Conservation (phyloP, 805 yeast genomes). For the Metschnikowia proteae region DNA sequence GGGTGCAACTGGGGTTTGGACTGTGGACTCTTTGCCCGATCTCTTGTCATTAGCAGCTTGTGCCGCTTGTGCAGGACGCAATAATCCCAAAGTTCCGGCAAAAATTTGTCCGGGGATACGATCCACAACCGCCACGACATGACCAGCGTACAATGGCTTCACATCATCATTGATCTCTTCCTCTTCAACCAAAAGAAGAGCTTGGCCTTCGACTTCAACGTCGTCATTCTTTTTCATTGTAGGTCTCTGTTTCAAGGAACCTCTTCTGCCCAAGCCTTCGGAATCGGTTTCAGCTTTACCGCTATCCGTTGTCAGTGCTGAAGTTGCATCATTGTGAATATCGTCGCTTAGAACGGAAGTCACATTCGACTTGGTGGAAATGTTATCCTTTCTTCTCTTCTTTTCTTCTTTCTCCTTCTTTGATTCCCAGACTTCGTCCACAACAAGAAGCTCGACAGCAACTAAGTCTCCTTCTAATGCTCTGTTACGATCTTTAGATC, state of each 20-base stretch:
- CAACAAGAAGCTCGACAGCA: conserved; percentile 90
- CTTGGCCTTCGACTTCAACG: conserved; percentile 98
- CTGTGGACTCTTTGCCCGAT: conserved; percentile 44
- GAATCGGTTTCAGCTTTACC: conserved; percentile 32
- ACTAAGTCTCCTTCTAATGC: conserved; percentile 96
- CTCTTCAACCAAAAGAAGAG: conserved; percentile 85
- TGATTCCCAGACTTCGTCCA: conserved; percentile 96
- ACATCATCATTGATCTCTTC: conserved; percentile 91
- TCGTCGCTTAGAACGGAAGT: conserved; percentile 54
- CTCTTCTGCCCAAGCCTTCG: conserved; percentile 59
- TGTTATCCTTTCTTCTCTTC: conserved; percentile 77
- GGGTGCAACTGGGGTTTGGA: conserved; percentile 55
- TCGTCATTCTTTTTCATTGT: conserved; percentile 97
- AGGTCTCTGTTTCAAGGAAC: conserved; percentile 91
- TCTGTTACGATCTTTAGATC: conserved; percentile 96
- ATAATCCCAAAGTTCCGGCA: conserved; percentile 87
- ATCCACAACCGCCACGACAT: conserved; percentile 96
- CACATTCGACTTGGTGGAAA: conserved; percentile 31
- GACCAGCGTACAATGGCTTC: conserved; percentile 95
- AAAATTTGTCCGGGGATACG: conserved; percentile 96
- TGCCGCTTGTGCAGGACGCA: conserved; percentile 94
- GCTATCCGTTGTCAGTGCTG: conserved; percentile 40
- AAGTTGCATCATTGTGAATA: conserved; percentile 77
- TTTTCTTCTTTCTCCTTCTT: conserved; percentile 97
- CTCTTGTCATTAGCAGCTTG: conserved; percentile 63